Evolutionary conservation across 169 alveolate species (phyloP).

Genomic region (Plasmodium falciparum): DNA sequence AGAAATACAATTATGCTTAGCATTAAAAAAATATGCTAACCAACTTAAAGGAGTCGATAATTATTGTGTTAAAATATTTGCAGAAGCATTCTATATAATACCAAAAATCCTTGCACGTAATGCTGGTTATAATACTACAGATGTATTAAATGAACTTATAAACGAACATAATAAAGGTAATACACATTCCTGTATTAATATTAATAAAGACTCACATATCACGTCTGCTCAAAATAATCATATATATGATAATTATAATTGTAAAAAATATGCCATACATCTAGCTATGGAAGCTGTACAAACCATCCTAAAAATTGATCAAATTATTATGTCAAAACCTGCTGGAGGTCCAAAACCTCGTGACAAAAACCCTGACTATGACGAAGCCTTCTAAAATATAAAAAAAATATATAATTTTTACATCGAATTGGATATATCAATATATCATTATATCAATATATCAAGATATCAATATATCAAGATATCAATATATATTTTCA

Average conservation of each 20-base stretch:
- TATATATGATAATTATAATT: slow-evolving; percentile 94
- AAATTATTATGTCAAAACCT: slow-evolving; percentile 98
- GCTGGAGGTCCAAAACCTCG: slow-evolving; percentile 99
- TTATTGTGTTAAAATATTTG: slow-evolving; percentile 98
- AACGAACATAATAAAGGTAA: slow-evolving; percentile 87
- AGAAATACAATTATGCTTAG: slow-evolving; percentile 93
- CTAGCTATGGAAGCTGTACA: slow-evolving; percentile 97
- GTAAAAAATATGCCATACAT: slow-evolving; percentile 96
- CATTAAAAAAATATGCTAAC: slow-evolving; percentile 90
- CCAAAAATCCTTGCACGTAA: slow-evolving; percentile 98
- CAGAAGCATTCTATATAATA: slow-evolving; percentile 96
- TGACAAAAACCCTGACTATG: slow-evolving; percentile 83
- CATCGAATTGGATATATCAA: too few species aligned
- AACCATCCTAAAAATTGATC: slow-evolving; percentile 98
- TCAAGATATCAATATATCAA: too few species aligned
- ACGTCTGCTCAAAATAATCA: slow-evolving; percentile 77
- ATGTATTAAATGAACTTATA: slow-evolving; percentile 86
- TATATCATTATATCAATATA: too few species aligned
- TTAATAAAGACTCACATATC: slow-evolving; percentile 60
- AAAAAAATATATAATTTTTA: too few species aligned
- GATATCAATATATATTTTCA: too few species aligned
- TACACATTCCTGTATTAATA: slow-evolving; percentile 83
- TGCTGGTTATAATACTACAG: slow-evolving; percentile 94
- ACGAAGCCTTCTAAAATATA: slow-evolving; percentile 58
- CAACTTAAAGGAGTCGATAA: slow-evolving; percentile 94